Evolutionary conservation across 371 early-diverging fungal genomes (phyloP).

Genomic region (Syncephalastrum sp.): DNA sequence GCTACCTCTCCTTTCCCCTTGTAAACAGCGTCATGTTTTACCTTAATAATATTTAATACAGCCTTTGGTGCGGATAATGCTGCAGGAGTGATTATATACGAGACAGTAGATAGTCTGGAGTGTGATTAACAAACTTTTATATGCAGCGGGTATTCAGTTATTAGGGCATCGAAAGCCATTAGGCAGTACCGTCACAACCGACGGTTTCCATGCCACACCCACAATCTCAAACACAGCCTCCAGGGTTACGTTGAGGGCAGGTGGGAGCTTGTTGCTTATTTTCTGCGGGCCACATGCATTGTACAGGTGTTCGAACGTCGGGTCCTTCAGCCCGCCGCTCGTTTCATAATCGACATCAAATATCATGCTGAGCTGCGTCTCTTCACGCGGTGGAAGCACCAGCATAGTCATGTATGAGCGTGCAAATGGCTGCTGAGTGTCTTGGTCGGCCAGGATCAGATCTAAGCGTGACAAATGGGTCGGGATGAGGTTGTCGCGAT

Average conservation of each 20-base stretch:
- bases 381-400: not conserved
- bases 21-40: too few species aligned
- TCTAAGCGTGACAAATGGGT: slow-evolving; percentile 11
- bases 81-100: too few species aligned
- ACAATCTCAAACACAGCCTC: slow-evolving; percentile 33
- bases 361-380: not conserved
- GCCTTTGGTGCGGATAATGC: too few species aligned
- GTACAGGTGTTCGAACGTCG: slow-evolving; percentile 14
- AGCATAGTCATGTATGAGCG: slow-evolving; percentile 1
- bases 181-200: slow-evolving; percentile 20
- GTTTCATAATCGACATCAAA: slow-evolving; percentile 3
- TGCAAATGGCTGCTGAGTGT: slow-evolving; percentile 17
- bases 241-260: slow-evolving; percentile 24
- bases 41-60: too few species aligned
- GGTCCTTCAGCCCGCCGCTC: slow-evolving; percentile 5
- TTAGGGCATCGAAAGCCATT: slow-evolving; percentile 33
- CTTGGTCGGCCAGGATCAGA: slow-evolving; percentile 14
- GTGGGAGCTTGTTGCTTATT: slow-evolving; percentile 9
- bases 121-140: too few species aligned
- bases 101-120: too few species aligned
- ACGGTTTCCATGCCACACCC: slow-evolving; percentile 39
- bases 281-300: slow-evolving; percentile 17
- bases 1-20: too few species aligned
- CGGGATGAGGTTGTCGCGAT: slow-evolving; percentile 13
- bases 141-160: slow-evolving; percentile 1